Base-by-base conservation (phyloP, 345 rosid species). In the Conringia planisiliqua region DNA sequence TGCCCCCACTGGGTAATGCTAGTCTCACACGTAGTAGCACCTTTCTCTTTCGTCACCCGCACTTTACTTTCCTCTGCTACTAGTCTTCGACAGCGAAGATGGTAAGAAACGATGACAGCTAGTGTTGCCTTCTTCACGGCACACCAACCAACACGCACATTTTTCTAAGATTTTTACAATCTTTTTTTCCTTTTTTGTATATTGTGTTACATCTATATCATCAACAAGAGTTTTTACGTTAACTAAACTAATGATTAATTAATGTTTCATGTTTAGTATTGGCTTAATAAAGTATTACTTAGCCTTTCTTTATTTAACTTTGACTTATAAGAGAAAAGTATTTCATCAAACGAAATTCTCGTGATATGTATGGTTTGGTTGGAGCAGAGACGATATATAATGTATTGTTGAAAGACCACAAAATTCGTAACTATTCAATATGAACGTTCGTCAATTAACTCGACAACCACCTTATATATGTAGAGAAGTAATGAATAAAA, bases 1-100 rank as follows among this genome's bases (percentile, higher is more conserved):
- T 65, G 76, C 77, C 72, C 67, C 68, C 67, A 55, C 70, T 71
- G 71, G 66, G 75, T 35, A 43, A 57, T 33, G 68, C 73, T 77
- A 77, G 6, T 50, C 73, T 57, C 63, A 78, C 81, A 0, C 11
- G 81, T 29, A 3, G 26, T 65, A 29, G 0, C 62, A 65, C 63
- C 4, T 2, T 33, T 61, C 51, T 17, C 52, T 54, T 64, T 11
- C 67, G 13, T 77, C 77, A 77, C 81, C 81, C 73, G 63, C 81
- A 77, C 63, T 71, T 26, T 54, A 26, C 59, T 30, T 42, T 12
- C 14, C 13, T 12, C 42, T 32, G 26, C 14, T 10, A 10, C 52
- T 60, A 4, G 14, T 20, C 39, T 32, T 65, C 24, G 30, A 46
- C 56, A 65, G 17, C 17, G 22, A 50, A 20, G 22, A 20, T 66